Conservation (phyloP, 2,329 filamentous ascomycete genomes). For the Rosellinia necatrix region DNA sequence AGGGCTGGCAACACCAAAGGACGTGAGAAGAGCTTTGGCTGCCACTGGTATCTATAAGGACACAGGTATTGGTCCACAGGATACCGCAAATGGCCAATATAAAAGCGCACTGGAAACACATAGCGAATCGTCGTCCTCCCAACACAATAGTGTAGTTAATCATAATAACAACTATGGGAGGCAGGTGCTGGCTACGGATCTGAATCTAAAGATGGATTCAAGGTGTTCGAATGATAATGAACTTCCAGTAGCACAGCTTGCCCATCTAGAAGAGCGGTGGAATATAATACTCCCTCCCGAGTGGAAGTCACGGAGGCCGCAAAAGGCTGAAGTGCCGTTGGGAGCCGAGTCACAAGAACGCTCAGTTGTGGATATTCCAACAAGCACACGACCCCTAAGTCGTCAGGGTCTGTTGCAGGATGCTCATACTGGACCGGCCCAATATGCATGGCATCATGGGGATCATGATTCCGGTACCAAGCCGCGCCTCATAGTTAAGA, state of each 20-base stretch:
- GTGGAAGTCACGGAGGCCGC: constrained; percentile 15
- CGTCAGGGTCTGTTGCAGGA: constrained; percentile 9
- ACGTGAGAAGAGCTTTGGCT: constrained; percentile 27
- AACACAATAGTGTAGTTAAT: not conserved
- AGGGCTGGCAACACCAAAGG: constrained; percentile 30
- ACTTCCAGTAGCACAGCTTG: not conserved
- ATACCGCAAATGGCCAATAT: constrained; percentile 8
- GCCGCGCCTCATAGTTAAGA: not conserved
- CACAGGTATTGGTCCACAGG: constrained; percentile 30
- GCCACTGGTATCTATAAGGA: constrained; percentile 34
- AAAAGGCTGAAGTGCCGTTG: not conserved
- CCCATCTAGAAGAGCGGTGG: constrained; percentile 24
- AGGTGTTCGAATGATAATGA: not conserved
- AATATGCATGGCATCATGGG: not conserved
- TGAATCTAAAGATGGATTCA: not conserved
- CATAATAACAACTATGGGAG: not conserved
- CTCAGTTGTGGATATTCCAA: not conserved
- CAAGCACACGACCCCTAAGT: not conserved
- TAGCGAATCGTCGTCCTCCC: not conserved
- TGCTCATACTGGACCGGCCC: not conserved
- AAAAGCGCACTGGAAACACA: not conserved
- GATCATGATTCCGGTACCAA: not conserved
- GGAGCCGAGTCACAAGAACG: not conserved
- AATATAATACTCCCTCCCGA: constrained; percentile 27
- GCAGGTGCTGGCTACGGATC: not conserved